Percentiles rank a stretch among this genome's conserved stretches.
phyloP scores from a whole-genome alignment of 345 rosid genomes.

The Combretum micranthum region DNA sequence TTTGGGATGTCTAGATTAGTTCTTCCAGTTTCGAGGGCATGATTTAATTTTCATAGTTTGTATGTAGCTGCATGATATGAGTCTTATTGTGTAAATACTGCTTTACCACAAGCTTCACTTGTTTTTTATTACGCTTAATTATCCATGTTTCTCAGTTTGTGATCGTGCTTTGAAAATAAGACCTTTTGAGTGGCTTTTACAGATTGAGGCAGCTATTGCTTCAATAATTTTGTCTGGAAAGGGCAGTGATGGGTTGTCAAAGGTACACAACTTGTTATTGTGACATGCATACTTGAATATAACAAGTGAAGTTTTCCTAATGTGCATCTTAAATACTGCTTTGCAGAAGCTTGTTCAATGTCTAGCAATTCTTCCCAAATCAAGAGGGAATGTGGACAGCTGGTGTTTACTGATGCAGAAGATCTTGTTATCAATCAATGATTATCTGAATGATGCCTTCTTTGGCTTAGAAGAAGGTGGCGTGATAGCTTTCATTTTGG shows the following conservation, averaged over 20 bases:
- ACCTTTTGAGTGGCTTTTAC: slow-evolving; percentile 11
- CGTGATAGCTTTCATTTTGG: slow-evolving; percentile 5
- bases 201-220: slow-evolving; percentile 68
- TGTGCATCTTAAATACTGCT: slow-evolving; percentile 1
- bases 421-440: slow-evolving; percentile 52
- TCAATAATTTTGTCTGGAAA: slow-evolving; percentile 56
- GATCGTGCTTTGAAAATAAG: no score
- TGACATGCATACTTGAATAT: neutral
- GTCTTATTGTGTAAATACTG: no score
- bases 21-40: no score
- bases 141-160: no score
- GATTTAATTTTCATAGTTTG: no score
- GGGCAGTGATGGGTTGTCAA: slow-evolving; percentile 42
- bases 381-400: slow-evolving; percentile 66
- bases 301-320: slow-evolving; percentile 8
- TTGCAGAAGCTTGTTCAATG: slow-evolving; percentile 68
- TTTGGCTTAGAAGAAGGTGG: slow-evolving; percentile 83
- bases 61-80: no score
- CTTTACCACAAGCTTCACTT: no score
- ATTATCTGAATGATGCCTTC: slow-evolving; percentile 54
- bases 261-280: slow-evolving; percentile 31
- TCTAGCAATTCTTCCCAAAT: slow-evolving; percentile 79
- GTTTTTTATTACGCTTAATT: no score
- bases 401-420: slow-evolving; percentile 74
- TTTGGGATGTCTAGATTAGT: no score